Conservation (phyloP, 2,329 filamentous ascomycete genomes). For the Fusarium marasasianum region DNA sequence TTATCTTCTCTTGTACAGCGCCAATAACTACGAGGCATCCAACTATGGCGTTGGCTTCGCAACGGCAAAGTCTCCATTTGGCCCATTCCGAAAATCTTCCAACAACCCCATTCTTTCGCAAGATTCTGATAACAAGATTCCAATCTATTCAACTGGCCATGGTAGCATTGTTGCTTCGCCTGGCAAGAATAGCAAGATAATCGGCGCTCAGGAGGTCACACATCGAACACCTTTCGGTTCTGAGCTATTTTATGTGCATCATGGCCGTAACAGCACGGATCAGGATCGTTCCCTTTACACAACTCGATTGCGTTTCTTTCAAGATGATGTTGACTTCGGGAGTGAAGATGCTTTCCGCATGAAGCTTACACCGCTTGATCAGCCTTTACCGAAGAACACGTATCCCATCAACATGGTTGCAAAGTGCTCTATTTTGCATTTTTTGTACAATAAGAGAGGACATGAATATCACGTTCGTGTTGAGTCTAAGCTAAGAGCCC, state of each 20-base stretch:
- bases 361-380: constrained; percentile 45
- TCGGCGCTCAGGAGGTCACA: constrained; percentile 48
- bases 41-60: constrained; percentile 51
- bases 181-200: constrained; percentile 21
- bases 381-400: constrained; percentile 44
- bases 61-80: constrained; percentile 45
- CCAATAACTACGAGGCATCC: constrained; percentile 50
- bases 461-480: constrained; percentile 3
- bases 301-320: constrained; percentile 45
- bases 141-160: constrained; percentile 49
- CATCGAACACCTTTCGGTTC: constrained; percentile 40
- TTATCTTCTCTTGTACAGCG: constrained; percentile 41
- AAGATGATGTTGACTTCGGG: constrained; percentile 36
- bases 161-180: constrained; percentile 49
- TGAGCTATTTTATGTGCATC: constrained; percentile 50
- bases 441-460: neutral
- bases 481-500: constrained; percentile 5
- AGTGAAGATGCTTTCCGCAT: constrained; percentile 44
- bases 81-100: constrained; percentile 47
- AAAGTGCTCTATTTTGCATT: neutral
- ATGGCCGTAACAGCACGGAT: constrained; percentile 46
- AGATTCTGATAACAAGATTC: constrained; percentile 38
- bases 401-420: constrained; percentile 43
- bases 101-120: constrained; percentile 48
- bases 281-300: constrained; percentile 45